These are phyloP conservation scores for Limtongia smithiae DNA, from an alignment of 805 yeast species.

Conservation along the genomic window DNA sequence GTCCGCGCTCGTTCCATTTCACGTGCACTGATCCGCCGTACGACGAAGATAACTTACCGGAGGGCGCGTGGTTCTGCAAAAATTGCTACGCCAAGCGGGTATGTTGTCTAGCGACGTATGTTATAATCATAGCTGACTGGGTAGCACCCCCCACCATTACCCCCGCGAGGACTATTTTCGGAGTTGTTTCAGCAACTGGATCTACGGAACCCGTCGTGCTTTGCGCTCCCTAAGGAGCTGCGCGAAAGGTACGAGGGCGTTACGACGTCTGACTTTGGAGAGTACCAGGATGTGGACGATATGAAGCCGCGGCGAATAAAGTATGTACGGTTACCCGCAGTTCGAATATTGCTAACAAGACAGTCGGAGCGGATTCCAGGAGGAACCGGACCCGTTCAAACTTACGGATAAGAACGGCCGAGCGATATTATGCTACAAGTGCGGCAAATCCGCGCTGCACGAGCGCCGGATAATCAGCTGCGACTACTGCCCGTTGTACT, in stretches of 20 bases:
- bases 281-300: constrained; percentile 51
- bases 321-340: no score
- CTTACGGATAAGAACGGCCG: constrained; percentile 66
- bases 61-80: constrained; percentile 84
- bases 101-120: no score
- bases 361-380: constrained; percentile 44
- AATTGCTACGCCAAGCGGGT: constrained; percentile 56
- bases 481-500: constrained; percentile 75
- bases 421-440: constrained; percentile 68
- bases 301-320: constrained; percentile 20
- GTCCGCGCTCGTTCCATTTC: constrained; percentile 90
- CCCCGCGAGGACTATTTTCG: constrained; percentile 45
- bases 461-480: constrained; percentile 63
- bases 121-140: constrained; percentile 2
- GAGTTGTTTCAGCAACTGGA: constrained; percentile 58
- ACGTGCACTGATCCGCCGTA: constrained; percentile 88
- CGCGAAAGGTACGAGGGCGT: constrained; percentile 74
- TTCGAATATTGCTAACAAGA: no score
- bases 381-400: constrained; percentile 57
- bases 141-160: constrained; percentile 38
- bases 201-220: constrained; percentile 61
- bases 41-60: constrained; percentile 70
- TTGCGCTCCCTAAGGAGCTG: constrained; percentile 62
- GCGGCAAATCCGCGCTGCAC: constrained; percentile 65
- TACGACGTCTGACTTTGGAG: constrained; percentile 61